Evolutionary conservation across 1,284 basidiomycete genomes (phyloP).

Genomic region (Lentinula novae-zelandiae): DNA sequence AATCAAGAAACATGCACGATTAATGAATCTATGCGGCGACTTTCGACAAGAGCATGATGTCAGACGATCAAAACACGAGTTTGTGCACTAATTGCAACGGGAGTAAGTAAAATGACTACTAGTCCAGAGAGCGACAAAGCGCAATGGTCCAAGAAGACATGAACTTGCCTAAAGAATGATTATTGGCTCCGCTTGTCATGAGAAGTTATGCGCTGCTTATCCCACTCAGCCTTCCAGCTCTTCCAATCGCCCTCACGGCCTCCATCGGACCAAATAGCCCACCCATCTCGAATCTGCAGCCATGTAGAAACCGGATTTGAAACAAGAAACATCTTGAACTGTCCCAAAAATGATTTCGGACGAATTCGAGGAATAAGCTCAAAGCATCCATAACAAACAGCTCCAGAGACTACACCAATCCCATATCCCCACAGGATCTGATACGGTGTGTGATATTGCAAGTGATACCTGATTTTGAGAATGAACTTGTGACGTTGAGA

Average conservation of each 20-base stretch:
- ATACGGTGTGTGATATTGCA: slow-evolving; percentile 68
- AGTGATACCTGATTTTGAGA: slow-evolving; percentile 48
- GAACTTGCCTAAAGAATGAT: not conserved
- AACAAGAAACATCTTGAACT: slow-evolving; percentile 46
- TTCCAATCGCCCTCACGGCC: slow-evolving; percentile 65
- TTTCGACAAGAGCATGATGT: too few relatives aligned
- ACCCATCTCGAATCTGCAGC: slow-evolving; percentile 75
- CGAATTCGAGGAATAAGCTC: slow-evolving; percentile 56
- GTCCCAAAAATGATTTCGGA: slow-evolving; percentile 53
- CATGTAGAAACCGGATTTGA: slow-evolving; percentile 59
- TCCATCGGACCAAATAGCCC: slow-evolving; percentile 73
- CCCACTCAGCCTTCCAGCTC: slow-evolving; percentile 54
- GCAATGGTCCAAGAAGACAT: too few relatives aligned
- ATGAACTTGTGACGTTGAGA: not conserved
- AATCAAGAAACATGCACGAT: not conserved
- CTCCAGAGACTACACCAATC: slow-evolving; percentile 62
- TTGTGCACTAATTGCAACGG: too few relatives aligned
- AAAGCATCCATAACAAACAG: slow-evolving; percentile 51
- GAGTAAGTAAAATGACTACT: too few relatives aligned
- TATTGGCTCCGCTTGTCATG: not conserved
- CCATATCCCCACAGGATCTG: slow-evolving; percentile 74
- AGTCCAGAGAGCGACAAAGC: too few relatives aligned
- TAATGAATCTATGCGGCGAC: not conserved
- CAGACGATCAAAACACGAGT: too few relatives aligned
- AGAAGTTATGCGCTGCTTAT: slow-evolving; percentile 19